Conservation (phyloP, 1,284 basidiomycete genomes). For the Porogramme epimiltina region DNA sequence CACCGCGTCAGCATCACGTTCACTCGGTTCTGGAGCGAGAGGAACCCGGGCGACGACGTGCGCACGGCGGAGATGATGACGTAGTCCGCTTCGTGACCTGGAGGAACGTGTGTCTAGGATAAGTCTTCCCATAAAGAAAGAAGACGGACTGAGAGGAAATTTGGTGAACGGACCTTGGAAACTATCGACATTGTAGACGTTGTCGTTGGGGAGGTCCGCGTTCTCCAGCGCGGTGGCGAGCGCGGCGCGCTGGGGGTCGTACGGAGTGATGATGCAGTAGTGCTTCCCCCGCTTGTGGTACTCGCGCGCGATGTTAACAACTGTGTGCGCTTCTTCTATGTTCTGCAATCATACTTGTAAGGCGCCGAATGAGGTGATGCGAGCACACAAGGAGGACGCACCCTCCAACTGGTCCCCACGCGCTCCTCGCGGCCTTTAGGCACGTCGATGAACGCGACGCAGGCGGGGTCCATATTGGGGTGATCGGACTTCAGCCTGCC, state of each 20-base stretch:
- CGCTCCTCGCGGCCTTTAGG: conserved; percentile 38
- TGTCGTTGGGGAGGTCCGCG: conserved; percentile 47
- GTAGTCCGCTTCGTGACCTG: conserved; percentile 43
- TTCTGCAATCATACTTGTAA: conserved; percentile 37
- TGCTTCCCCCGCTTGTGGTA: conserved; percentile 28
- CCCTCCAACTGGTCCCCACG: conserved; percentile 44
- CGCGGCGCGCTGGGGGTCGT: conserved; percentile 62
- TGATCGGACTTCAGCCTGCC: conserved; percentile 40
- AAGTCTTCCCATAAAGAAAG: conserved; percentile 2
- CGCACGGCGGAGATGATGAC: conserved; percentile 68
- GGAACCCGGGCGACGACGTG: conserved; percentile 58
- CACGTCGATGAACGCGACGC: conserved; percentile 44
- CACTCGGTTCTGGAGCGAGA: conserved; percentile 55
- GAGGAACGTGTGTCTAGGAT: background rate
- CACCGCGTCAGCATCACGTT: conserved; percentile 59
- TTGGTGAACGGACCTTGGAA: conserved; percentile 61
- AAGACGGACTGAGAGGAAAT: conserved; percentile 12
- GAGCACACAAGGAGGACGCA: conserved; percentile 23
- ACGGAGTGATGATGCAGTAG: conserved; percentile 70
- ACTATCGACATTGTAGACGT: conserved; percentile 67
- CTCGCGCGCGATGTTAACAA: conserved; percentile 40
- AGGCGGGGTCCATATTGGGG: conserved; percentile 22
- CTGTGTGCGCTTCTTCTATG: conserved; percentile 37
- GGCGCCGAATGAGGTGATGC: too few relatives aligned
- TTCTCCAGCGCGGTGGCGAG: conserved; percentile 52